These are phyloP conservation scores for Strigomonas culicis DNA, from an alignment of 208 protist genomes.

Conservation along the genomic window DNA sequence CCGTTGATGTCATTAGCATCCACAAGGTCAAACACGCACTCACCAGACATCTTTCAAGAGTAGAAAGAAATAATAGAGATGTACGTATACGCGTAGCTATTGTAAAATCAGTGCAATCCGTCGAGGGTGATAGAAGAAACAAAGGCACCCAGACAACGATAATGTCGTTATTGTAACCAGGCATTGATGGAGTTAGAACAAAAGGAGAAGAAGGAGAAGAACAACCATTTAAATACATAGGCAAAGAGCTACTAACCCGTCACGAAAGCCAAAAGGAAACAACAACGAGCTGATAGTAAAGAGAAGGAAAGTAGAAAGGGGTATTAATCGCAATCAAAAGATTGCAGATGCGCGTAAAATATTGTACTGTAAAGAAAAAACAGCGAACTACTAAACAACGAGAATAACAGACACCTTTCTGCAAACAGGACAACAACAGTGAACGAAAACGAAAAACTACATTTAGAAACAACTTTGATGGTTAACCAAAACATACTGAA, in stretches of 20 bases:
- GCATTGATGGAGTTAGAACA: not conserved
- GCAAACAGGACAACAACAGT: not conserved
- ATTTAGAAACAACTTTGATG: not conserved
- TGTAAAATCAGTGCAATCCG: no score
- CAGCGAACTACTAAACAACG: not conserved
- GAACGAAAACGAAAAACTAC: not conserved
- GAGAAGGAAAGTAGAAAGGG: not conserved
- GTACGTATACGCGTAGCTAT: no score
- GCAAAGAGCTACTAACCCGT: not conserved
- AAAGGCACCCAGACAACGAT: no score
- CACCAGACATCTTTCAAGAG: slow-evolving; percentile 70
- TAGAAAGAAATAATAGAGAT: slow-evolving; percentile 15
- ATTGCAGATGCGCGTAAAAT: no score
- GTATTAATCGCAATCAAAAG: no score
- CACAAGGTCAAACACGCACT: slow-evolving; percentile 85
- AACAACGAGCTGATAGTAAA: no score
- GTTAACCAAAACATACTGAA: no score
- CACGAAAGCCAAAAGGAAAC: not conserved
- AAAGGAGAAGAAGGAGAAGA: not conserved
- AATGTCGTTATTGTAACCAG: not conserved
- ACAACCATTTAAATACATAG: not conserved
- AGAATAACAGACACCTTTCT: not conserved
- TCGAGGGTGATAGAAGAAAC: no score
- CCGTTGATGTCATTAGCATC: slow-evolving; percentile 23
- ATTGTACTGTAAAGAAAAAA: no score